These are phyloP conservation scores for Podaxis sp. DNA, from an alignment of 768 basidiomycete genomes.

Conservation along the genomic window DNA sequence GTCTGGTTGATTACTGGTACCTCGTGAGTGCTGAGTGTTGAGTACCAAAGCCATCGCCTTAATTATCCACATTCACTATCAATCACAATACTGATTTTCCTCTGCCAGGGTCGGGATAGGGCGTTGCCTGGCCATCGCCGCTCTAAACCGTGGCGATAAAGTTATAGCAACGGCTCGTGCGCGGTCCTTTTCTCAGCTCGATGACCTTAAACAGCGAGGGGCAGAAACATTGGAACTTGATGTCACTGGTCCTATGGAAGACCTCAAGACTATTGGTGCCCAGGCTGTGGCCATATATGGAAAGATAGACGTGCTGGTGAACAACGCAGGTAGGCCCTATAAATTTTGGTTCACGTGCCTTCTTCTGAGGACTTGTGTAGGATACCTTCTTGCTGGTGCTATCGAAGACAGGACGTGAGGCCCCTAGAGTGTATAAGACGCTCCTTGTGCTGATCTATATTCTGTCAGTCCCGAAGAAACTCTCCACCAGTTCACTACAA, in stretches of 20 bases:
- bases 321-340: constrained; percentile 34
- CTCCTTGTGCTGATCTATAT: not conserved
- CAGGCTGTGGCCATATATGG: constrained; percentile 34
- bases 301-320: constrained; percentile 40
- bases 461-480: constrained; percentile 38
- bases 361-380: constrained; percentile 12
- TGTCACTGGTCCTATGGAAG: constrained; percentile 28
- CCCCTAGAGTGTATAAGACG: not conserved
- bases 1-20: constrained; percentile 28
- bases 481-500: constrained; percentile 33
- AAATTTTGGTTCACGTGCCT: not conserved
- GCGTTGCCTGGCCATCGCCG: constrained; percentile 31
- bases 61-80: not conserved
- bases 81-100: constrained; percentile 13
- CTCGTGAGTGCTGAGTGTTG: constrained; percentile 15
- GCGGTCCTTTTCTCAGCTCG: constrained; percentile 31
- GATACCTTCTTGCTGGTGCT: constrained; percentile 30
- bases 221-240: constrained; percentile 35
- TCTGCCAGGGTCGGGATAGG: constrained; percentile 33
- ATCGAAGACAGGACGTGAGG: constrained; percentile 29
- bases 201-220: constrained; percentile 30
- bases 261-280: constrained; percentile 28
- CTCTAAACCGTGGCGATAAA: constrained; percentile 41
- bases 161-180: constrained; percentile 43
- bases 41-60: constrained; percentile 8